Base-by-base conservation (phyloP, 352 stramenopile species). In the Phytophthora sansomeana region DNA sequence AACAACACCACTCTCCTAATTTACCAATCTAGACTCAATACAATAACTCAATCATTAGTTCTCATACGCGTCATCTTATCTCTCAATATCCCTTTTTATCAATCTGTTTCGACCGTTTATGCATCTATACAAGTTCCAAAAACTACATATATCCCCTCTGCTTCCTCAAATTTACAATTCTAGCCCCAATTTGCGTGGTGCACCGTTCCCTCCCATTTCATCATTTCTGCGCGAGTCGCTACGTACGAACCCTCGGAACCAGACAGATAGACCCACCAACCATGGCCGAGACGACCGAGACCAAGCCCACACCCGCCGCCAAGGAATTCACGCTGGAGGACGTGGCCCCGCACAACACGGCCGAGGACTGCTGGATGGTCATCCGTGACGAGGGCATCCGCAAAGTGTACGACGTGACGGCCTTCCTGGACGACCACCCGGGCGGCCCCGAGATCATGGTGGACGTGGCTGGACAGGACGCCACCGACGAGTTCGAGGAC, bases 391-490 rank as follows among this genome's bases (percentile, higher is more conserved):
- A 87, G 10, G 88, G 88, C 49, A 51, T 87, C 11, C 79, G 79
- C 66, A 97, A 98, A 78, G 97, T 99, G 21, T 99, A 99, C 77
- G 96, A 99, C 75, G 94, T 99, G 33, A 98, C 96, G 19, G 87
- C 89, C 52, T 99, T 99, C 83, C 83, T 99, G 51, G 96, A 99
- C 69, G 96, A 99, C 77, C 98, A 99, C 81, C 98, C 98, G n/a
- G 98, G 98, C 74, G 98, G 98, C 52, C 92, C 97, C 8, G 97
- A 99, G 83, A 97, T 99, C 59, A 93, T 99, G 72, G 77, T 99
- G 50, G 97, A 98, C 65, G 82, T 98, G 60, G 93, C 92, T 24
- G 96, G 95, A 46, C 80, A 94, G 70, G 94, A 99, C 77, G 93
- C 90, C 17, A 97, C 90, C 4, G 92, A 94, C 51, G 93, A 96